These are phyloP conservation scores for Carpinus fangiana DNA, from an alignment of 306 rosid genomes.

Conservation along the genomic window DNA sequence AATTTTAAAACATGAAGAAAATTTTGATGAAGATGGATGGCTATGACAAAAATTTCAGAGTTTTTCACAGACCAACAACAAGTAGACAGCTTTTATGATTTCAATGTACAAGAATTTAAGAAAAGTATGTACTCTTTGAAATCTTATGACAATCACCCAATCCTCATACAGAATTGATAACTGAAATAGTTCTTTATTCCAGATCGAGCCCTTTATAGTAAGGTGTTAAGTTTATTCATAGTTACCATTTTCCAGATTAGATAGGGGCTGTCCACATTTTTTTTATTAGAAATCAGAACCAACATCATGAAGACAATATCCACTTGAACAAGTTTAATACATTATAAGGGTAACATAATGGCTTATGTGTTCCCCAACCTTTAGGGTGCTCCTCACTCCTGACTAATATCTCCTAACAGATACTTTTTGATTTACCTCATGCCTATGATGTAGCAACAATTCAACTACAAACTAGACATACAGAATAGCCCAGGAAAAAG, in stretches of 20 bases:
- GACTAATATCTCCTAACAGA: not conserved
- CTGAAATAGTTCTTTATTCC: not conserved
- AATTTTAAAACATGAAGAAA: no score
- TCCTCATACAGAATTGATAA: not conserved
- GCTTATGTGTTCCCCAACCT: not conserved
- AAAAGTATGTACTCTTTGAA: constrained; percentile 2
- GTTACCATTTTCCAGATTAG: not conserved
- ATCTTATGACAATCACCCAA: constrained; percentile 1
- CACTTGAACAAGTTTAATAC: not conserved
- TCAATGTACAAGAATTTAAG: not conserved
- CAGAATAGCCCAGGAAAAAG: not conserved
- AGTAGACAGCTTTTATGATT: not conserved
- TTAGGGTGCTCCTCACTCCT: not conserved
- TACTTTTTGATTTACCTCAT: not conserved
- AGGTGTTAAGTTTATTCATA: not conserved
- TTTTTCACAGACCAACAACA: not conserved
- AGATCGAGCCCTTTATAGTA: not conserved
- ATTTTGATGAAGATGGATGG: no score
- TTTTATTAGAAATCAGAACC: not conserved
- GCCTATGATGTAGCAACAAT: not conserved
- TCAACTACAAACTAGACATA: not conserved
- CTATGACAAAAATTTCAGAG: not conserved
- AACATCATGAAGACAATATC: not conserved
- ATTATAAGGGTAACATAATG: not conserved
- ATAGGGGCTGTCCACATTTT: not conserved